A percentile compares a stretch with the other conserved stretches of the same genome.
These are phyloP conservation scores for Hirschfeldia incana DNA, from an alignment of 345 rosid genomes.

Conservation along the genomic window DNA sequence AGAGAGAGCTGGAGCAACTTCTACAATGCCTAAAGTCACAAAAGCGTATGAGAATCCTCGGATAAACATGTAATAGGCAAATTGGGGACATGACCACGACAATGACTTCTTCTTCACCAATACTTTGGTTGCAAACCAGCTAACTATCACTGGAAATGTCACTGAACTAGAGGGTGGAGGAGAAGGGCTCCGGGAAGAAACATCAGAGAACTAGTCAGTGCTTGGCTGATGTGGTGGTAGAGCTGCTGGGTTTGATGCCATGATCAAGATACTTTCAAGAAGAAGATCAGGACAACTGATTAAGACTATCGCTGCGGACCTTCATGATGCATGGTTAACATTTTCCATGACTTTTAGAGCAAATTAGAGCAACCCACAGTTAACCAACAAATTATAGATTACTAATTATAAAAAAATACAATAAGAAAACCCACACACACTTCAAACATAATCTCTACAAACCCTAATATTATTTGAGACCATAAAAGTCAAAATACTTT, in stretches of 20 bases:
- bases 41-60: neutral
- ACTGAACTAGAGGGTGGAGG: neutral
- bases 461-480: neutral
- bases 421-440: neutral
- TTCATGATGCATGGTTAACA: neutral
- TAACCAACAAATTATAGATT: neutral
- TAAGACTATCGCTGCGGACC: neutral
- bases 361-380: neutral
- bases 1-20: slow-evolving; percentile 85
- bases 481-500: neutral
- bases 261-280: neutral
- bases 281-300: neutral
- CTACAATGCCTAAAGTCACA: neutral
- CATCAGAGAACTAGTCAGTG: neutral
- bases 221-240: neutral
- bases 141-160: neutral
- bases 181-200: neutral
- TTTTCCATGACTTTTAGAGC: too few relatives aligned
- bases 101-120: neutral
- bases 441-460: neutral
- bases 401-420: neutral
- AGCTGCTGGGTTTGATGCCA: neutral
- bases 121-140: neutral
- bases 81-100: neutral
- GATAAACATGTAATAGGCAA: neutral